A percentile compares a stretch with the other conserved stretches of the same genome.
These are phyloP conservation scores for Lonicera japonica DNA, from an alignment of 129 eudicot genomes.

Conservation along the genomic window DNA sequence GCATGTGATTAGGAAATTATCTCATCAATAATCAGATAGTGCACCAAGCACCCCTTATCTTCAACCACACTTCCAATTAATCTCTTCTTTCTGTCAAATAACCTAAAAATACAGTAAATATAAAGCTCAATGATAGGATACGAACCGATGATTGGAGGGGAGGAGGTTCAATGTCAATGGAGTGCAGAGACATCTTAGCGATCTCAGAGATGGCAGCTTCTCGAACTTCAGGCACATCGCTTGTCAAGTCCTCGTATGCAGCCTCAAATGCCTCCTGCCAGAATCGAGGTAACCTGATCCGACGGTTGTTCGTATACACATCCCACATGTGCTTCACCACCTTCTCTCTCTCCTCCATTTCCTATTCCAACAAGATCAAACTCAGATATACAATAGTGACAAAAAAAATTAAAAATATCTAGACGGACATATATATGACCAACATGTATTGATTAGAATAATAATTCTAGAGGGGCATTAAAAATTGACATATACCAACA, in stretches of 20 bases:
- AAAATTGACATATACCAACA: too few relatives aligned
- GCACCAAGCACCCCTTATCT: too few relatives aligned
- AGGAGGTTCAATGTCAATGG: constrained; percentile 48
- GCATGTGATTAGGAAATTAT: too few relatives aligned
- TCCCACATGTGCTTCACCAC: constrained; percentile 97
- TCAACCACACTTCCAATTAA: too few relatives aligned
- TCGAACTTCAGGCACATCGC: constrained; percentile 53
- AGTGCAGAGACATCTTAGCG: constrained; percentile 74
- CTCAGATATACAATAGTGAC: not conserved
- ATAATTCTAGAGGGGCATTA: too few relatives aligned
- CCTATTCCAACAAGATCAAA: constrained; percentile 33
- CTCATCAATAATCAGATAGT: too few relatives aligned
- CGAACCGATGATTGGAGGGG: constrained; percentile 49
- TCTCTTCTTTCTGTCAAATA: too few relatives aligned
- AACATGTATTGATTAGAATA: too few relatives aligned
- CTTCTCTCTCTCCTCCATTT: constrained; percentile 95
- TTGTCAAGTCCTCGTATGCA: constrained; percentile 83
- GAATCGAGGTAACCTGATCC: constrained; percentile 64
- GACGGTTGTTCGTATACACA: constrained; percentile 67
- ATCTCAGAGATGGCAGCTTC: constrained; percentile 81
- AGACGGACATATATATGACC: too few relatives aligned
- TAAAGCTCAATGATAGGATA: not conserved
- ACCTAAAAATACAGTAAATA: not conserved
- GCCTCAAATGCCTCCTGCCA: constrained; percentile 98
- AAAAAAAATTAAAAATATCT: too few relatives aligned